These are phyloP conservation scores for Poa annua DNA, from an alignment of 176 grass and related monocot species.

Conservation along the genomic window DNA sequence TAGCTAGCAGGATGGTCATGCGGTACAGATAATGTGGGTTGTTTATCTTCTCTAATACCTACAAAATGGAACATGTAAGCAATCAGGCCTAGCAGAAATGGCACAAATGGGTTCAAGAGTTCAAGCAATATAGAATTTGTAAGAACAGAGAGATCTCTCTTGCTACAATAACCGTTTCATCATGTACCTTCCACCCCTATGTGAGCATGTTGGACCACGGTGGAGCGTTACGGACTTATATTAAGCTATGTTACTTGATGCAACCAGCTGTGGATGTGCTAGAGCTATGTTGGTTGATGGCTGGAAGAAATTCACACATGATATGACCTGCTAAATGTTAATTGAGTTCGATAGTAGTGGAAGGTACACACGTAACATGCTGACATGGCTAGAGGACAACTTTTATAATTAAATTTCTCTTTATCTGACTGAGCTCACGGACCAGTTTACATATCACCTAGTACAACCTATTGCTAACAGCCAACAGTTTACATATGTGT, in stretches of 20 bases:
- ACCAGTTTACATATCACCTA: background rate
- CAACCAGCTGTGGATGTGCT: background rate
- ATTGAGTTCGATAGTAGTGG: background rate
- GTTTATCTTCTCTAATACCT: slow-evolving; percentile 94
- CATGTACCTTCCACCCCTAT: background rate
- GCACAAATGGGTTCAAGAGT: background rate
- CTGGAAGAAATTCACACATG: background rate
- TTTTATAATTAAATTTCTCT: background rate
- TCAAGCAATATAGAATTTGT: background rate
- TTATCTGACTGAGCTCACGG: background rate
- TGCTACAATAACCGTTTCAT: background rate
- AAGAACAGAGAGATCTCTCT: background rate
- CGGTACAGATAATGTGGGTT: slow-evolving; percentile 93
- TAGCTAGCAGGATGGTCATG: slow-evolving; percentile 82
- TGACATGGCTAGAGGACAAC: background rate
- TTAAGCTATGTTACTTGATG: background rate
- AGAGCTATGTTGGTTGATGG: background rate
- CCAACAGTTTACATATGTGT: background rate
- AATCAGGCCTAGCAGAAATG: background rate
- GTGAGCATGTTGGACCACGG: background rate
- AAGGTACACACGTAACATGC: too few species aligned
- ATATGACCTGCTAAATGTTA: background rate
- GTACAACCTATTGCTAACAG: too few species aligned
- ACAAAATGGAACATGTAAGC: slow-evolving; percentile 40
- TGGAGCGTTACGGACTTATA: background rate